These are phyloP conservation scores for Sporormia fimetaria DNA, from an alignment of 495 filamentous ascomycete genomes.

Conservation along the genomic window DNA sequence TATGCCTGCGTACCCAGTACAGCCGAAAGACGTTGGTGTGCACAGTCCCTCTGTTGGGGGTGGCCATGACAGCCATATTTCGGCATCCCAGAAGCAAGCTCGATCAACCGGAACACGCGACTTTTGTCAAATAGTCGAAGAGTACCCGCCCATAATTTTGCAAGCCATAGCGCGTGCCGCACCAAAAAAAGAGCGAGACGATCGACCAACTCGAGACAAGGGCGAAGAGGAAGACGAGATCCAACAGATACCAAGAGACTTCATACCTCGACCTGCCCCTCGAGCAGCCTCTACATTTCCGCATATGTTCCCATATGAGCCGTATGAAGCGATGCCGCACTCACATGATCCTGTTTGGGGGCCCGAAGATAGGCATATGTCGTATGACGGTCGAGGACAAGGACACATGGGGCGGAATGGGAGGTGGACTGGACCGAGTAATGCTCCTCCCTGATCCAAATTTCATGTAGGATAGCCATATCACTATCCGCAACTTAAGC, in stretches of 20 bases:
- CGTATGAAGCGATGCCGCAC: too few relatives aligned
- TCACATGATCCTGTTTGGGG: too few relatives aligned
- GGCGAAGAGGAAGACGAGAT: not conserved
- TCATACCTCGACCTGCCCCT: slow-evolving; percentile 1
- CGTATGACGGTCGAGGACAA: not conserved
- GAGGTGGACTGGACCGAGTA: slow-evolving; percentile 17
- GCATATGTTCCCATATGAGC: too few relatives aligned
- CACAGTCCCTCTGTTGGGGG: too few relatives aligned
- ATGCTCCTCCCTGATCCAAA: slow-evolving; percentile 17
- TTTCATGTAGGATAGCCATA: slow-evolving; percentile 13
- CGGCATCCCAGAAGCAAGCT: not conserved
- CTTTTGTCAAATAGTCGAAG: not conserved
- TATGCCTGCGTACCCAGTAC: too few relatives aligned
- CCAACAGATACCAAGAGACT: slow-evolving; percentile 1
- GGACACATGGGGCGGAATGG: slow-evolving; percentile 8
- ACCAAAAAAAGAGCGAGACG: not conserved
- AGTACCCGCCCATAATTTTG: not conserved
- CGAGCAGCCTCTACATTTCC: too few relatives aligned
- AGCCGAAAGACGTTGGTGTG: too few relatives aligned
- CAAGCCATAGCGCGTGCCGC: too few relatives aligned
- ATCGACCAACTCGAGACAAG: not conserved
- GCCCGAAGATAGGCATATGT: not conserved
- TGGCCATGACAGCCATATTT: not conserved
- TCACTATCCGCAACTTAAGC: not conserved
- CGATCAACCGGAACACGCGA: not conserved